A percentile compares a stretch with the other conserved stretches of the same genome.
Conservation (phyloP, 148 eudicot species). For the Cornus florida region DNA sequence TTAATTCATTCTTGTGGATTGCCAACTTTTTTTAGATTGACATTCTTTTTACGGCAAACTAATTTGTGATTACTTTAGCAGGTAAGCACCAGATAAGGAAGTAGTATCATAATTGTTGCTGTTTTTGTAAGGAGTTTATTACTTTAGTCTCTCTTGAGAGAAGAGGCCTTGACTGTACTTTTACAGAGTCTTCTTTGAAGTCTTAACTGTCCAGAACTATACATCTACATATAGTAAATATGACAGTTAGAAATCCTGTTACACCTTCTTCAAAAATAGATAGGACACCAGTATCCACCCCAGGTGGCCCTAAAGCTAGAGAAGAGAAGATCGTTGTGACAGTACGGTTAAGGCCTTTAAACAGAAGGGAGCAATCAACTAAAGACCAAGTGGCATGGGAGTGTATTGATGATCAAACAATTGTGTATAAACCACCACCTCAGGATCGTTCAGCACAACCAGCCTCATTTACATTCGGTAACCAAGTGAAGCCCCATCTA, state of each 20-base stretch:
- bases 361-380: constrained; percentile 62
- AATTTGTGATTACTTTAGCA: not conserved
- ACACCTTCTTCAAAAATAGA: constrained; percentile 73
- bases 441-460: constrained; percentile 67
- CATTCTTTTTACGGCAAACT: not conserved
- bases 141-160: constrained; percentile 8
- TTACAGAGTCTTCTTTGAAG: not conserved
- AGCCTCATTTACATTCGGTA: constrained; percentile 76
- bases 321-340: constrained; percentile 94
- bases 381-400: constrained; percentile 90
- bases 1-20: not conserved
- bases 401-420: constrained; percentile 55
- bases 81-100: not conserved
- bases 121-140: not conserved
- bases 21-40: not conserved
- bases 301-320: constrained; percentile 62
- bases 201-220: not conserved
- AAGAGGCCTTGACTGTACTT: not conserved
- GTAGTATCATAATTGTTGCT: not conserved
- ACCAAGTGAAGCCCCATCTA: not conserved
- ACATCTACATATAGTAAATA: constrained; percentile 15
- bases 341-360: constrained; percentile 81
- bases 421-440: constrained; percentile 45
- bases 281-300: constrained; percentile 70
- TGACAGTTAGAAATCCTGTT: constrained; percentile 62